Conservation (phyloP, 2,329 filamentous ascomycete genomes). For the Pseudonectria foliicola region DNA sequence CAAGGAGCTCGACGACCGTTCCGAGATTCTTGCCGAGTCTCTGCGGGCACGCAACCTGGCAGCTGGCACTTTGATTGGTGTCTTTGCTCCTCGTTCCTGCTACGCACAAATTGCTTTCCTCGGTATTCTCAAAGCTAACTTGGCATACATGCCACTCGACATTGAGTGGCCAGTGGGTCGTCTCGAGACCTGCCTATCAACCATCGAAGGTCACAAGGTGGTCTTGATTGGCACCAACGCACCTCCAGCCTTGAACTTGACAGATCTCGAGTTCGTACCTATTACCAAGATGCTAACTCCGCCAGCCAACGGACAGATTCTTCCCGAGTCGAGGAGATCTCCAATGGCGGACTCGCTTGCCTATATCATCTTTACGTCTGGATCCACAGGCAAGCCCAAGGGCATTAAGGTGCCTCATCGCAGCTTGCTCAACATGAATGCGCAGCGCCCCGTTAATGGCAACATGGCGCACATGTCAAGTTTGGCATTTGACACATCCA, state of each 20-base stretch:
- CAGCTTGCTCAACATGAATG: not conserved
- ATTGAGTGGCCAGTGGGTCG: constrained; percentile 5
- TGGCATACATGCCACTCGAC: constrained; percentile 12
- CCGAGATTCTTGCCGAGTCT: constrained; percentile 2
- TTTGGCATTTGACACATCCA: constrained; percentile 6
- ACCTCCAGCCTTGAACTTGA: not conserved
- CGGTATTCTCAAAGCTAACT: constrained; percentile 10
- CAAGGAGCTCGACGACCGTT: constrained; percentile 3
- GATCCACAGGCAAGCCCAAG: constrained; percentile 2
- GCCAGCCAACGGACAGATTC: not conserved
- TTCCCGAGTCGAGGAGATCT: not conserved
- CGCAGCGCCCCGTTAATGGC: not conserved
- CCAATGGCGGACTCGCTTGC: constrained; percentile 3
- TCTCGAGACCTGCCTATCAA: constrained; percentile 5
- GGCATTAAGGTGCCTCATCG: constrained; percentile 2
- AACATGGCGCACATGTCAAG: not conserved
- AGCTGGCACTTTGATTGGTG: constrained; percentile 6
- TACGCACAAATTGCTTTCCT: constrained; percentile 7
- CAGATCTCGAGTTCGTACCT: no score
- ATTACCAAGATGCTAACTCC: no score
- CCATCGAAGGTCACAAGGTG: constrained; percentile 2
- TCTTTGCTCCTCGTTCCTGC: constrained; percentile 9
- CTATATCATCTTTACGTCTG: constrained; percentile 3
- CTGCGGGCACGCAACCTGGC: not conserved
- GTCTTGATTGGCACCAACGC: not conserved